phyloP scores from a whole-genome alignment of 345 rosid genomes.

The Pseudoturritis turrita region DNA sequence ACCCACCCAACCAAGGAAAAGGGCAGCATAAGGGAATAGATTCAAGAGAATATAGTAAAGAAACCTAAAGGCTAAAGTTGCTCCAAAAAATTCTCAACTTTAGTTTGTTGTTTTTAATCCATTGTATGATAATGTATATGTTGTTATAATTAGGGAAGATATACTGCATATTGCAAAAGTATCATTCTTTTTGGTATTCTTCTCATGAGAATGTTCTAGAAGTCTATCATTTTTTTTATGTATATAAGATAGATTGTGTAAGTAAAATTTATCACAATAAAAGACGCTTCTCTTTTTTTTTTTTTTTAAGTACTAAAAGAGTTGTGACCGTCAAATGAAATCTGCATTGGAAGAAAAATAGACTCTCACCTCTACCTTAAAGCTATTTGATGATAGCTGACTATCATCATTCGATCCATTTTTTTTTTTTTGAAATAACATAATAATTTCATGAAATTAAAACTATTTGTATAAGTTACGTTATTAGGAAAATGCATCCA shows the following conservation, averaged over 20 bases:
- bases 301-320: too few species aligned
- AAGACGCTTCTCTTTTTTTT: not conserved
- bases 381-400: not conserved
- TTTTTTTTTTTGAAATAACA: not conserved
- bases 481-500: not conserved
- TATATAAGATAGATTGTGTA: not conserved
- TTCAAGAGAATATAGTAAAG: slow-evolving; percentile 27
- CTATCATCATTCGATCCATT: not conserved
- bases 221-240: not conserved
- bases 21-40: slow-evolving; percentile 22
- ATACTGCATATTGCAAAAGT: slow-evolving; percentile 8
- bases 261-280: not conserved
- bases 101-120: not conserved
- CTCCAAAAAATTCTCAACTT: not conserved
- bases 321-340: too few species aligned
- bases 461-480: not conserved
- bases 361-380: not conserved
- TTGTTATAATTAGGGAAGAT: slow-evolving; percentile 1
- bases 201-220: slow-evolving; percentile 12
- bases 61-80: slow-evolving; percentile 29
- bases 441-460: not conserved
- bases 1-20: slow-evolving; percentile 12
- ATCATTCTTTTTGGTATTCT: not conserved
- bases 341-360: not conserved
- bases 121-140: not conserved